Base-by-base conservation (phyloP, 2,329 filamentous ascomycete genomes). In the Rhynchosporium secalis region DNA sequence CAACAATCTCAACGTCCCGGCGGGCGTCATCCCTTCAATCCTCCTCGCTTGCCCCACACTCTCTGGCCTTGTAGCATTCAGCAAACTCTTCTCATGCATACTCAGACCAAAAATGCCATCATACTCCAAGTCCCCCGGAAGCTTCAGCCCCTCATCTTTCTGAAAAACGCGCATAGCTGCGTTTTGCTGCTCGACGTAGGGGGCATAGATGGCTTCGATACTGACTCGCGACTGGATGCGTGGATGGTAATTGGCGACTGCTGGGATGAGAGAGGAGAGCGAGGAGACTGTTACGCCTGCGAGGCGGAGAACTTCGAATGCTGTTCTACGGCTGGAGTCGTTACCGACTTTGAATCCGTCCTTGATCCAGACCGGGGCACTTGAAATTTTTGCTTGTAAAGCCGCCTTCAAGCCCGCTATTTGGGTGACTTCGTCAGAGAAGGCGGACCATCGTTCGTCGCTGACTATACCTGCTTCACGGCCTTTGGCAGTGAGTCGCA, bases 21-120 rank as follows among this genome's bases (percentile, higher is more conserved):
- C 78, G 0, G 86, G 85, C 26, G 86, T 88, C 65, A 89, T 79
- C 3, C 94, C 94, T 76, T 99, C 95, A 10, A 97, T 85, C 13
- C 95, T 80, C 55, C 92, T 82, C 38, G 94, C 94, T 81, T 97
- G 95, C 0, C 91, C 94, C 28, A 99, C 80, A 64, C 86, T 96
- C 76, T 96, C 91, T 0, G 95, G 95, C 57, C 85, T 80, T 1
- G 91, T 89, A 2, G 80, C 78, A 62, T 84, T 82, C 41, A 99
- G 79, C 3, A 88, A 82, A 33, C 85, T 81, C 75, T 85, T 88
- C 78, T 98, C 95, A 62, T 91, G 92, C 43, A 86, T 83, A 61
- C 90, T 92, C 58, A 99, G 79, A 0, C 92, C 92, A 40, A 83
- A 79, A 0, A 99, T 82, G 12, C 76, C 71, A 48, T 85, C 81